Evolutionary conservation across 208 protist genomes (phyloP).

Genomic region (Eutreptiella sp.): DNA sequence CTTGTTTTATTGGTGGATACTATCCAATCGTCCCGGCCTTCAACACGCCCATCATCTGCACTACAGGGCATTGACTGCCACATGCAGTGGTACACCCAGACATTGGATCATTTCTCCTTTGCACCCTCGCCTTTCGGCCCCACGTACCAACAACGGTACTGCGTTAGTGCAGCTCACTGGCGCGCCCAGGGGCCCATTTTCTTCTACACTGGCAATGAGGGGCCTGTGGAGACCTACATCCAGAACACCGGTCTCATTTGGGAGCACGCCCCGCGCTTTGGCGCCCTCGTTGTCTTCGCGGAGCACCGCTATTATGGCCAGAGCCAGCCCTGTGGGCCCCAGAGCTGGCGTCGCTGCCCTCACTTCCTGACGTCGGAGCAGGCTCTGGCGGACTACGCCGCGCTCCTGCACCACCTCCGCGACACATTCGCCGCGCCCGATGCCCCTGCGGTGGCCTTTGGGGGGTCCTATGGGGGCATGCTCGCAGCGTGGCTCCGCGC

Average conservation of each 20-base stretch:
- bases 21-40: too few species aligned
- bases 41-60: too few species aligned
- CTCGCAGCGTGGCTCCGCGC: conserved; percentile 52
- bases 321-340: conserved; percentile 44
- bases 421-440: conserved; percentile 1
- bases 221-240: conserved; percentile 41
- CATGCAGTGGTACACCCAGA: conserved; percentile 30
- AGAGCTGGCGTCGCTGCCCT: conserved; percentile 22
- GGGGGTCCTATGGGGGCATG: conserved; percentile 74
- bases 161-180: conserved; percentile 23
- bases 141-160: conserved; percentile 36
- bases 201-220: conserved; percentile 53
- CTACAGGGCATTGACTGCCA: too few species aligned
- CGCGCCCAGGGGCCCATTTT: conserved; percentile 32
- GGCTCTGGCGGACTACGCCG: conserved; percentile 70
- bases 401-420: conserved; percentile 43
- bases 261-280: conserved; percentile 50
- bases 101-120: conserved; percentile 44
- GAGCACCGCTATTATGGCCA: conserved; percentile 74
- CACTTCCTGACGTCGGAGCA: conserved; percentile 51
- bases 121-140: conserved; percentile 7
- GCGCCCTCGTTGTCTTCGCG: conserved; percentile 62
- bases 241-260: conserved; percentile 44
- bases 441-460: conserved; percentile 57
- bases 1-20: too few species aligned